These are phyloP conservation scores for Alectoria sarmentosa DNA, from an alignment of 495 filamentous ascomycete genomes.

Conservation along the genomic window DNA sequence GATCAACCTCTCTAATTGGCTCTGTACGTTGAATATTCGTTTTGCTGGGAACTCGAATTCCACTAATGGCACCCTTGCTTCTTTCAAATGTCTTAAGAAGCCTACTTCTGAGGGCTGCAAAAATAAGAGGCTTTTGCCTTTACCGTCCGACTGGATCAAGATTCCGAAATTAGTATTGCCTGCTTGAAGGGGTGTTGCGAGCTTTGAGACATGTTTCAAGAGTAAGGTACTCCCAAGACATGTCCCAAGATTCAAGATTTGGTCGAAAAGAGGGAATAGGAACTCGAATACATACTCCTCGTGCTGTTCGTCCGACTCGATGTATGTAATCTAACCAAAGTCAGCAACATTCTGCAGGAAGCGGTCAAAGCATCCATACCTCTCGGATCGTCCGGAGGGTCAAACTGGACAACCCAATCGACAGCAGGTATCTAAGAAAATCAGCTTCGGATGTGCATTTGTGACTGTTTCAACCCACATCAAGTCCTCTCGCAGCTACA, in stretches of 20 bases:
- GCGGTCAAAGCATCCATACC: not conserved
- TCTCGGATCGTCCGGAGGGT: slow-evolving; percentile 62
- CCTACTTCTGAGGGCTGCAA: slow-evolving; percentile 87
- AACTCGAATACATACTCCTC: slow-evolving; percentile 41
- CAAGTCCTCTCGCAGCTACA: slow-evolving; percentile 87
- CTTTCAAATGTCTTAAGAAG: slow-evolving; percentile 87
- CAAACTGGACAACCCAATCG: slow-evolving; percentile 94
- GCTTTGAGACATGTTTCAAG: not conserved
- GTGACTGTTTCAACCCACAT: slow-evolving; percentile 46
- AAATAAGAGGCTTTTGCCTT: slow-evolving; percentile 82
- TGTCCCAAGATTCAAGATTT: not conserved
- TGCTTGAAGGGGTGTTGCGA: not conserved
- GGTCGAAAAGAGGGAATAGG: not conserved
- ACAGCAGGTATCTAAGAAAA: slow-evolving; percentile 67
- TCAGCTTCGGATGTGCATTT: slow-evolving; percentile 8
- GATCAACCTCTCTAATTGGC: slow-evolving; percentile 87
- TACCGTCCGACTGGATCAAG: slow-evolving; percentile 49
- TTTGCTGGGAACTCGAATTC: slow-evolving; percentile 92
- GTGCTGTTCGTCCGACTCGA: slow-evolving; percentile 89
- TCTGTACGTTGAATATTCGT: slow-evolving; percentile 92
- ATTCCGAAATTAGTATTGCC: not conserved
- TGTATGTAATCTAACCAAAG: slow-evolving; percentile 81
- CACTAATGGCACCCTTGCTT: slow-evolving; percentile 84
- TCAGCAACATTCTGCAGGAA: not conserved
- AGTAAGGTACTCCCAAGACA: not conserved